Base-by-base conservation (phyloP, 148 eudicot species). In the Polygonum aviculare region DNA sequence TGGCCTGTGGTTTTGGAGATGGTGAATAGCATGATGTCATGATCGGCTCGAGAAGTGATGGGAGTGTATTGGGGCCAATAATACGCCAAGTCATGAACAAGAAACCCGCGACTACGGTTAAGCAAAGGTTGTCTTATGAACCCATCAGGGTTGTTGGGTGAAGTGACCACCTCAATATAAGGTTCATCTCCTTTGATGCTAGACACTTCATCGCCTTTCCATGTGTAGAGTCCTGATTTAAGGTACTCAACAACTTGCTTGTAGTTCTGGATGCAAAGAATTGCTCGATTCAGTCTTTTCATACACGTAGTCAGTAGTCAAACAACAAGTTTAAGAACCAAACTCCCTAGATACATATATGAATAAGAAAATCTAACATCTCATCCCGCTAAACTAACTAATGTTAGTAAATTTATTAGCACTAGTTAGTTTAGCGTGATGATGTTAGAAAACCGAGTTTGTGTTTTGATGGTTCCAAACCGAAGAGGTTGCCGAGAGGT, bases 21-120 rank as follows among this genome's bases (percentile, higher is more conserved):
- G 0, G 99, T 95, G 75, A 95, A 95, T 3, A 95, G 81, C 99
- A 95, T 95, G 54, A 95, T 79, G 19, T 93, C 97, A 44, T 95
- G 86, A 69, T 95, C 90, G 18, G 93, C 97, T 4, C 87, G 82
- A 74, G 81, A 78, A 72, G 91, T 81, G 63, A 95, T 95, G 2
- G 97, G 90, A 78, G 91, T 93, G 78, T 95, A 95, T 38, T 95
- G 99, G 3, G 99, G 99, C 99, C 99, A 95, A 79, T 95, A 95
- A 78, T 95, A 95, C 51, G 97, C 99, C 52, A 90, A 84, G 80
- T 95, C 99, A 77, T 95, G 94, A 73, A 95, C 45, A 41, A 90
- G 72, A 75, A 88, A 86, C 40, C 97, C 99, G 48, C 83, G 78
- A 54, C 78, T 81, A 65, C 84, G 76, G 80, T 92, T 92, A 16